Base-by-base conservation (phyloP, 805 yeast genomes). In the Kodamaea restingae region DNA sequence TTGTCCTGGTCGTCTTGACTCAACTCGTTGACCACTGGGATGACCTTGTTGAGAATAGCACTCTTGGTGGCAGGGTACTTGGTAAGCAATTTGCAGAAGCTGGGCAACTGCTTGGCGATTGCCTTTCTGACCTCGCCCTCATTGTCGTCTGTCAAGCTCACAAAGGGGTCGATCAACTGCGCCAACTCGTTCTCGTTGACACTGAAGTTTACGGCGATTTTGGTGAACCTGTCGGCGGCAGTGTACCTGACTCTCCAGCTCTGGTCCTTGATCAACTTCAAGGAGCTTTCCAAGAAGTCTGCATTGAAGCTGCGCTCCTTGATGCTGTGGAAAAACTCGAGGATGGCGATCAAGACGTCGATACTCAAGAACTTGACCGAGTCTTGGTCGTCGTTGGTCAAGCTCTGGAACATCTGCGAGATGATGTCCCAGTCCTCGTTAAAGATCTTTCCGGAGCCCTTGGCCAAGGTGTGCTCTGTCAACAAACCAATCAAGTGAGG, bases 231-330 rank as follows among this genome's bases (percentile, higher is more conserved):
- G 59, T 91, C 97, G n/a, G 97, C 96, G 24, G 95, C 95, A 81
- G 93, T 88, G 65, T 91, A 93, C 55, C 98, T 81, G 41, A 93
- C 98, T 63, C 98, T 81, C 99, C 99, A 93, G 55, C 95, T 84
- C 63, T 86, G 88, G 66, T 93, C 98, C 47, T 73, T 76, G 42
- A 87, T 81, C 49, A 93, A 72, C 47, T 78, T 78, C 47, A 83
- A 72, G 2, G 95, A 74, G 47, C 81, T 76, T 37, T 72, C 68
- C 45, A 84, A 70, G 42, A 84, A 69, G 48, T 81, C 84, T 35
- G 75, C 71, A 49, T 78, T 73, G 58, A 81, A 85, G 14, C 80
- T 63, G 15, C 54, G 59, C 49, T 82, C 87, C 40, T 73, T 61
- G 43, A 75, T 75, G 12, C 66, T 61, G 48, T 79, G 79, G 66